Conservation (phyloP, 78 protist genomes). For the Dictyostelium brefeldianum region DNA sequence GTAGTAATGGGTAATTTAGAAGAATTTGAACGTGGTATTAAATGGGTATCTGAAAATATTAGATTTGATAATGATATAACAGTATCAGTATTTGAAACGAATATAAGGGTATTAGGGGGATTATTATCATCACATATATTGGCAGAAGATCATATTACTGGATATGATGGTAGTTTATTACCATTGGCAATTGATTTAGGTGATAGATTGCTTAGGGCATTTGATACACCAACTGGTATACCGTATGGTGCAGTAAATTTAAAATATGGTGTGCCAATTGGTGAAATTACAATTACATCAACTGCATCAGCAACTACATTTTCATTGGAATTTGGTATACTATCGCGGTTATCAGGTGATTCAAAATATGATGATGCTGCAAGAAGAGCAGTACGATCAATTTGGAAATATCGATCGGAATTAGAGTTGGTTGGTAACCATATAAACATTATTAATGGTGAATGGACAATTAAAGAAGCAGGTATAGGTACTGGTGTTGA, state of each 20-base stretch:
- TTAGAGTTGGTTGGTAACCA: slow-evolving; percentile 92
- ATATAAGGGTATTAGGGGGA: slow-evolving; percentile 96
- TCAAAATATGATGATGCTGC: slow-evolving; percentile 77
- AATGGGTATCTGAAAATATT: slow-evolving; percentile 59
- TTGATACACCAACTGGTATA: slow-evolving; percentile 95
- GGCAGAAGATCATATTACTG: neutral
- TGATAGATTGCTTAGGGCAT: slow-evolving; percentile 91
- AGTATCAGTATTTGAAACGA: slow-evolving; percentile 97
- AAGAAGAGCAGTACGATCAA: slow-evolving; percentile 63
- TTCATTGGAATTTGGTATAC: slow-evolving; percentile 89
- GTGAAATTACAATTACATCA: slow-evolving; percentile 89
- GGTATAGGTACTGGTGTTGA: slow-evolving; percentile 94
- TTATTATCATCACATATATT: slow-evolving; percentile 68
- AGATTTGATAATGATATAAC: slow-evolving; percentile 84
- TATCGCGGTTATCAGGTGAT: slow-evolving; percentile 81
- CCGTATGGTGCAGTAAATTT: slow-evolving; percentile 95
- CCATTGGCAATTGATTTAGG: slow-evolving; percentile 91
- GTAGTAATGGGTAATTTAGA: slow-evolving; percentile 68
- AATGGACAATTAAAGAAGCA: slow-evolving; percentile 88
- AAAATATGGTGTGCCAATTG: slow-evolving; percentile 87
- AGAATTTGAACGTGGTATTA: slow-evolving; percentile 72
- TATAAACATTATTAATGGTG: slow-evolving; percentile 85
- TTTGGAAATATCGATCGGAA: slow-evolving; percentile 78
- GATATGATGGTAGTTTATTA: slow-evolving; percentile 84
- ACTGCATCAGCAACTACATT: slow-evolving; percentile 94